phyloP scores from a whole-genome alignment of 2,329 filamentous ascomycete species.

The Colletotrichum ledebouriae region DNA sequence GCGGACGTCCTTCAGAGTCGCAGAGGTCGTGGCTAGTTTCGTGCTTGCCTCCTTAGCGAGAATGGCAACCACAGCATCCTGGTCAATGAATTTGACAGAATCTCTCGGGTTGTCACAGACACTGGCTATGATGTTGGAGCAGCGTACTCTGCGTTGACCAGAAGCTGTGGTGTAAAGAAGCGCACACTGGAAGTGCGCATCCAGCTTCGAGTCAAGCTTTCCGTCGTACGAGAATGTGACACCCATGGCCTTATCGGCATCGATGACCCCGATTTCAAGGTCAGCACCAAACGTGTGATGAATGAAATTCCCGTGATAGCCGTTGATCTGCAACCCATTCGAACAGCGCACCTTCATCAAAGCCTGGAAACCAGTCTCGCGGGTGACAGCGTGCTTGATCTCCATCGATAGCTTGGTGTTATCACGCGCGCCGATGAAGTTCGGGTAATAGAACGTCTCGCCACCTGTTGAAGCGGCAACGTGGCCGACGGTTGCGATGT shows the following conservation, averaged over 20 bases:
- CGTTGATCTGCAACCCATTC: constrained; percentile 91
- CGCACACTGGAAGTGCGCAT: constrained; percentile 97
- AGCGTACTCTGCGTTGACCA: constrained; percentile 90
- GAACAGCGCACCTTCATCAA: constrained; percentile 99
- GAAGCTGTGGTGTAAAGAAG: constrained; percentile 93
- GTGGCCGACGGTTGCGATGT: constrained; percentile 92
- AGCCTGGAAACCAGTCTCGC: constrained; percentile 95
- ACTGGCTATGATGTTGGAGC: constrained; percentile 92
- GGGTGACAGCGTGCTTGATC: constrained; percentile 85
- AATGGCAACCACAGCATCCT: constrained; percentile 90
- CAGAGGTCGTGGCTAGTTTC: constrained; percentile 79
- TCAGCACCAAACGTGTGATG: constrained; percentile 97
- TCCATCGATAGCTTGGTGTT: constrained; percentile 86
- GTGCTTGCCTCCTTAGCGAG: constrained; percentile 94
- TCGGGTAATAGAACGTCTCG: constrained; percentile 96
- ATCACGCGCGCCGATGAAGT: constrained; percentile 91
- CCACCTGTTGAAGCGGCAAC: constrained; percentile 91
- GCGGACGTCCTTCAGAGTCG: constrained; percentile 86
- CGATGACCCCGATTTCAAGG: constrained; percentile 91
- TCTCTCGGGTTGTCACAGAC: constrained; percentile 89
- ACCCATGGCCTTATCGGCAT: constrained; percentile 92
- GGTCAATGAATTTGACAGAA: constrained; percentile 92
- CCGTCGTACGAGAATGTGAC: constrained; percentile 96
- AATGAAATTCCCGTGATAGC: constrained; percentile 97
- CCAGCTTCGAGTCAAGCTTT: constrained; percentile 95